Conservation (phyloP, 306 rosid genomes). For the Prunus salicina region DNA sequence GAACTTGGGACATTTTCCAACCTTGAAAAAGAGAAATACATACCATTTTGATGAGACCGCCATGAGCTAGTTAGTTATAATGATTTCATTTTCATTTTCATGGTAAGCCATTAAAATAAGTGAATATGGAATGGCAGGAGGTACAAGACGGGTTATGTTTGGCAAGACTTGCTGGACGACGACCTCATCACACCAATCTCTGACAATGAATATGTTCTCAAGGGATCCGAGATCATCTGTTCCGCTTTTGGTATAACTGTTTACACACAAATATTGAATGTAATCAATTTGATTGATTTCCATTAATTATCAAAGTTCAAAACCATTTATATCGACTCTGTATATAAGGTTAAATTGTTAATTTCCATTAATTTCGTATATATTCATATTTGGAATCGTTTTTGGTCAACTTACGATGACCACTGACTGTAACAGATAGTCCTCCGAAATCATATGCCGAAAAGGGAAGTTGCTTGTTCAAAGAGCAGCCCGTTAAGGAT, state of each 20-base stretch:
- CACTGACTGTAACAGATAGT: neutral
- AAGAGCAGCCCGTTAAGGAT: slow-evolving; percentile 22
- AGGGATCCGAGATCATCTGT: slow-evolving; percentile 72
- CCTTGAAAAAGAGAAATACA: too few species aligned
- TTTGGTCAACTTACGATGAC: neutral
- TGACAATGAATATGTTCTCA: slow-evolving; percentile 83
- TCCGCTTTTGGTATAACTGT: slow-evolving; percentile 28
- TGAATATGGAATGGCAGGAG: slow-evolving; percentile 49
- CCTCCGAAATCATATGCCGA: slow-evolving; percentile 14
- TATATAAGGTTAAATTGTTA: too few species aligned
- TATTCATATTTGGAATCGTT: neutral
- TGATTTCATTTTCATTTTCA: neutral
- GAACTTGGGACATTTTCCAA: neutral
- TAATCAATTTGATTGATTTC: neutral
- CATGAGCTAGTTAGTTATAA: neutral
- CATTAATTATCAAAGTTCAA: too few species aligned
- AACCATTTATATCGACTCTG: too few species aligned
- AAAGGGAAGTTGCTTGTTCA: slow-evolving; percentile 23
- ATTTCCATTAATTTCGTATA: too few species aligned
- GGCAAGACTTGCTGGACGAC: slow-evolving; percentile 88
- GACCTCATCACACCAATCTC: slow-evolving; percentile 84
- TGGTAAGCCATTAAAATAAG: too few species aligned
- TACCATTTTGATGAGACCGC: neutral
- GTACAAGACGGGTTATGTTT: slow-evolving; percentile 85
- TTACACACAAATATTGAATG: neutral